Base-by-base conservation (phyloP, 2,329 filamentous ascomycete genomes). In the Beauveria brongniartii region DNA sequence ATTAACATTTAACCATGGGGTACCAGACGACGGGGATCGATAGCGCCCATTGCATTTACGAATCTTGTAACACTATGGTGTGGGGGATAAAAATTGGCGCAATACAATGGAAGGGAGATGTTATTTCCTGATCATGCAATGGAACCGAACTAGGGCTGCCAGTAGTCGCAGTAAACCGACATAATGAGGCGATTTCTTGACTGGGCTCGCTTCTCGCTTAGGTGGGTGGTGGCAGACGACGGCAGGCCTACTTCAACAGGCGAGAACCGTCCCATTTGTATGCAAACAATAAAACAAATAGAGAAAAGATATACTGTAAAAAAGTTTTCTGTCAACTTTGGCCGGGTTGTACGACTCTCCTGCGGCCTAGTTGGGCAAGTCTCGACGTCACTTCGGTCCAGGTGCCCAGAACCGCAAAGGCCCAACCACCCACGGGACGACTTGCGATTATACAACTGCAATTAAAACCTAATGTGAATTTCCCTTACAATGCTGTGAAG, bases 21-120 rank as follows among this genome's bases (percentile, higher is more conserved):
- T 10, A 51, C 55, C 50, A n/a, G 40, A 56, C 47, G 59, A 61
- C 48, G 28, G 48, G 50, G 34, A 54, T 48, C 48, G 28, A 47
- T 40, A 44, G 52, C 51, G 47, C 43, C 58, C 44, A 55, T 53
- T 48, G 34, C 54, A 57, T 55, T 61, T 55, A 61, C 43, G 60
- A 57, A 58, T 58, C 54, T 61, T 61, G 60, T 61, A 61, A 61
- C 60, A 61, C 47, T 61, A 61, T 61, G 52, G 54, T 53, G 54
- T 57, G 60, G 60, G 53, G 53, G 47, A 61, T 22, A 37, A 61
- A 55, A 61, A 58, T 48, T 57, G 54, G 60, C 60, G 60, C 54
- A 61, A 61, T 48, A 61, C 60, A 61, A 57, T 57, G 54, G 48
- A 57, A 52, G n/a, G 48, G 47, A 50, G 48, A 57, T 41, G 37